Percentiles rank a stretch among this genome's conserved stretches.
These are phyloP conservation scores for Glutinoglossum americanum DNA, from an alignment of 495 filamentous ascomycete genomes.

Conservation along the genomic window DNA sequence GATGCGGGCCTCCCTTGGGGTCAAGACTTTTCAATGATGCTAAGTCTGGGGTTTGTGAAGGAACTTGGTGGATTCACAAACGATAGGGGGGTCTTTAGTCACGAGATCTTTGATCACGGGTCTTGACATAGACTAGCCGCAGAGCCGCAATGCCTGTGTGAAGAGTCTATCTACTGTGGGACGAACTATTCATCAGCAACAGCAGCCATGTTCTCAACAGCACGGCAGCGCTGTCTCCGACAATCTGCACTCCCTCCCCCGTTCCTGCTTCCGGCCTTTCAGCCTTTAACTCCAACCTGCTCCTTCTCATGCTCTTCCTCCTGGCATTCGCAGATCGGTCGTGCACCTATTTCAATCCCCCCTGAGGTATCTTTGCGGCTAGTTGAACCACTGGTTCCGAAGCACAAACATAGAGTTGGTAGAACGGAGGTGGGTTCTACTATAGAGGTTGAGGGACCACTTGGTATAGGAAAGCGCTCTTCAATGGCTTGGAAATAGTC, in stretches of 20 bases:
- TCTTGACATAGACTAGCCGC: too few relatives aligned
- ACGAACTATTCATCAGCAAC: not conserved
- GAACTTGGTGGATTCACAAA: not conserved
- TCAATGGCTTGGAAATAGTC: not conserved
- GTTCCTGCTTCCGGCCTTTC: slow-evolving; percentile 59
- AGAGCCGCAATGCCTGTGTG: not conserved
- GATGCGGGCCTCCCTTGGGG: not conserved
- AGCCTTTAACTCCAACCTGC: slow-evolving; percentile 21
- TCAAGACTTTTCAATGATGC: not conserved
- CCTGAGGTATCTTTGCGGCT: slow-evolving; percentile 53
- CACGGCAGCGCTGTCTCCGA: slow-evolving; percentile 22
- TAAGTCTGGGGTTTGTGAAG: not conserved
- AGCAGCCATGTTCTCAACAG: slow-evolving; percentile 25
- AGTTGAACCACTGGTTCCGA: slow-evolving; percentile 32
- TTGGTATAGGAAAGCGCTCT: slow-evolving; percentile 29
- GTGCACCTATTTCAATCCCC: slow-evolving; percentile 61
- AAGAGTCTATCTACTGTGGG: not conserved
- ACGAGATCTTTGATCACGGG: too few relatives aligned
- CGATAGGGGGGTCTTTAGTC: too few relatives aligned
- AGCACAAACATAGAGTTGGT: slow-evolving; percentile 27
- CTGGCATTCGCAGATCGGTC: slow-evolving; percentile 60
- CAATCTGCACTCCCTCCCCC: slow-evolving; percentile 31
- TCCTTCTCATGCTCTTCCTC: slow-evolving; percentile 49
- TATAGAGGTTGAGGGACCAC: slow-evolving; percentile 51
- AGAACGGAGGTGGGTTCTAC: slow-evolving; percentile 33